phyloP scores from a whole-genome alignment of 106 monocot genomes.

The Allium cepa region DNA sequence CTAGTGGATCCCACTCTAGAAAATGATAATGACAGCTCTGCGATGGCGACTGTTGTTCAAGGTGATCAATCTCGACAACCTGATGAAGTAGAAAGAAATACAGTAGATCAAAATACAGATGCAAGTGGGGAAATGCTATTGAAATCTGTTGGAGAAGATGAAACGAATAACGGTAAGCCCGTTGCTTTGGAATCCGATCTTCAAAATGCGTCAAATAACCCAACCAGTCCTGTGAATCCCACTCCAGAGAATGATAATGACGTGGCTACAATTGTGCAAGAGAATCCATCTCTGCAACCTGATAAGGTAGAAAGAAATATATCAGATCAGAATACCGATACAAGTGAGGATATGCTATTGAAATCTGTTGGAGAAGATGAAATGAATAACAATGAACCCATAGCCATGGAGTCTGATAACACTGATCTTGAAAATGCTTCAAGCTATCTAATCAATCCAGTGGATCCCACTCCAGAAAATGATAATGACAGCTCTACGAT shows the following conservation, averaged over 20 bases:
- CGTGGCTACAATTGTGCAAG: conserved; percentile 7
- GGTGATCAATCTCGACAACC: conserved; percentile 8
- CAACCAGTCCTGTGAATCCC: conserved; percentile 1
- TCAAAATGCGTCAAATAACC: conserved; percentile 5
- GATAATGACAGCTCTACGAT: conserved; percentile 6
- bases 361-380: conserved; percentile 80
- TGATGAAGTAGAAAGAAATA: conserved; percentile 13
- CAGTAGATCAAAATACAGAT: conserved; percentile 12
- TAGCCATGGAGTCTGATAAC: conserved; percentile 21
- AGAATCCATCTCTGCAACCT: conserved; percentile 9
- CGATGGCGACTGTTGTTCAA: conserved; percentile 7
- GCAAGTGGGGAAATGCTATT: conserved; percentile 90
- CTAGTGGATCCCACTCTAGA: conserved; percentile 8
- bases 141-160: conserved; percentile 79
- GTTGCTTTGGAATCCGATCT: conserved; percentile 19
- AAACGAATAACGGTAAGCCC: conserved; percentile 30
- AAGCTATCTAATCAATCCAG: background rate
- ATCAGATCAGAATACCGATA: conserved; percentile 8
- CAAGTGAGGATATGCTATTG: conserved; percentile 55
- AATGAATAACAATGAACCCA: conserved; percentile 28
- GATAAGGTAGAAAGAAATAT: conserved; percentile 17
- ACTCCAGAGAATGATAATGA: conserved; percentile 10
- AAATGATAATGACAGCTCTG: conserved; percentile 7
- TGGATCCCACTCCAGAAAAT: conserved; percentile 11
- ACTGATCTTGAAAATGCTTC: conserved; percentile 3